Base-by-base conservation (phyloP, 2,329 filamentous ascomycete genomes). In the Curvularia spicifera region DNA sequence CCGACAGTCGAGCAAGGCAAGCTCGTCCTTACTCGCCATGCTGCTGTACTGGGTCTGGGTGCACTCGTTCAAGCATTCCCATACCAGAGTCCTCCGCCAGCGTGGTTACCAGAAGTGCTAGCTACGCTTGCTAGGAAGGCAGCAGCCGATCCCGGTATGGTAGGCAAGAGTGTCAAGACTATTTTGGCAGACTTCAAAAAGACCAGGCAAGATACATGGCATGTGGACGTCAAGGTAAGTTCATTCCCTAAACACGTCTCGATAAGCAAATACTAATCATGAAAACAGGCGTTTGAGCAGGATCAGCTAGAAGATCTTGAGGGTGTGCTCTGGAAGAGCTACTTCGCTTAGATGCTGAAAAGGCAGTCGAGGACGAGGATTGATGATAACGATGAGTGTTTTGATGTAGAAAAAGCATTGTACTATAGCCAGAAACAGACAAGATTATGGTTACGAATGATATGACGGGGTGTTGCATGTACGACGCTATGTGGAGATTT, bases 111-210 rank as follows among this genome's bases (percentile, higher is more conserved):
- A 0, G 93, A 96, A 71, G 89, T 97, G 26, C 80, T 99, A 52
- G 93, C 94, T 10, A 90, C 89, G 10, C 79, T 99, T 63, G 96
- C 94, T 5, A 87, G 89, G 35, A 89, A 89, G 66, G 93, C 96
- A 9, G 93, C 94, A 0, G 91, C 87, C 46, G 95, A 99, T 71
- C 88, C 92, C 0, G 95, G 95, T 0, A 89, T 96, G 57, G 93
- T 99, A 53, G 95, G 95, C 2, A 97, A 96, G 79, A 95, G 94
- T 59, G 96, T 96, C 10, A 99, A 99, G 84, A 86, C 85, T 18
- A 93, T 97, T 35, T 81, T 99, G 65, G 93, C 93, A 60, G 96
- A 99, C 72, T 99, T 99, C 83, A 99, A 99, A 82, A 99, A 99
- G 86, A 99, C 95, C 45, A 88, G 95, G 76, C 95, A 99, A 78